phyloP scores from a whole-genome alignment of 495 filamentous ascomycete species.

The Aspergillus cristatus region DNA sequence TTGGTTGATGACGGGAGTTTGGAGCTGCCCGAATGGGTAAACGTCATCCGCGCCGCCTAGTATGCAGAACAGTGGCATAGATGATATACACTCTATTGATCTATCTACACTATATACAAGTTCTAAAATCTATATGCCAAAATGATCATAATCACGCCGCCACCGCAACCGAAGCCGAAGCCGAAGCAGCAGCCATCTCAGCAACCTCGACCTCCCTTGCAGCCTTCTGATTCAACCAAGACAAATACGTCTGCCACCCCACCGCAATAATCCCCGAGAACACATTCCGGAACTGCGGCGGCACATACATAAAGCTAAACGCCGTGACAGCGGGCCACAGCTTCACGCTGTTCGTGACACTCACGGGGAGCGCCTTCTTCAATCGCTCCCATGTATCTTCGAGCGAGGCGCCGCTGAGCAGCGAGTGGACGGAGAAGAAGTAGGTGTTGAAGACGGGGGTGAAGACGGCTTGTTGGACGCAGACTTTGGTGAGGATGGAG shows the following conservation, averaged over 20 bases:
- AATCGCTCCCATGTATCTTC: conserved; percentile 60
- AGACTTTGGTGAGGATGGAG: conserved; percentile 65
- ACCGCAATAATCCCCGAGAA: conserved; percentile 72
- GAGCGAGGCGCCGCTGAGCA: conserved; percentile 46
- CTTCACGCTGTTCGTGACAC: conserved; percentile 71
- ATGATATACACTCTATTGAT: no score
- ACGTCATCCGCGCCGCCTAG: no score
- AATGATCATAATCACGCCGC: conserved; percentile 9
- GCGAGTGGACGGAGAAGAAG: conserved; percentile 82
- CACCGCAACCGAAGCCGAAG: conserved; percentile 11
- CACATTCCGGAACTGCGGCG: conserved; percentile 65
- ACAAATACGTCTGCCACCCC: conserved; percentile 88
- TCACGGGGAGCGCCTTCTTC: conserved; percentile 64
- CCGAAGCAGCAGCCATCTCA: conserved; percentile 16
- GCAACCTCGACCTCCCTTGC: conserved; percentile 43
- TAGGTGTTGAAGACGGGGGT: conserved; percentile 84
- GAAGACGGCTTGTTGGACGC: conserved; percentile 73
- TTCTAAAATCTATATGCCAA: no score
- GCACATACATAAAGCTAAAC: conserved; percentile 77
- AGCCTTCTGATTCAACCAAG: conserved; percentile 67
- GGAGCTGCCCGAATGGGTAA: no score
- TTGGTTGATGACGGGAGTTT: not conserved
- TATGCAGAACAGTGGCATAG: no score
- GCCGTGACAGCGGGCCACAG: conserved; percentile 87
- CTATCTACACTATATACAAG: no score